phyloP scores from a whole-genome alignment of 164 flowering plant species.

The Chloranthus sessilifolius region DNA sequence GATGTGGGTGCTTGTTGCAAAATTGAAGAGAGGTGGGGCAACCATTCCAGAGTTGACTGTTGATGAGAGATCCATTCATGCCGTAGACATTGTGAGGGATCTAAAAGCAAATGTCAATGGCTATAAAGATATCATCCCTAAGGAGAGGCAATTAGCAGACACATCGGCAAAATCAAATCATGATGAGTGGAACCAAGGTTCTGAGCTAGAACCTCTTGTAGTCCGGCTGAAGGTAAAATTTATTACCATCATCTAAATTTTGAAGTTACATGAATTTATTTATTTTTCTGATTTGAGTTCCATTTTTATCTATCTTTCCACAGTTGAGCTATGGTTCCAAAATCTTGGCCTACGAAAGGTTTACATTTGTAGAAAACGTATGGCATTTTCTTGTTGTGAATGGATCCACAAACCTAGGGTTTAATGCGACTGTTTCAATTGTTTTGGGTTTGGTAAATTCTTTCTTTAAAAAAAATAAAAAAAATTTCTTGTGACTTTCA shows the following conservation, averaged over 20 bases:
- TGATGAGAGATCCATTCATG: slow-evolving; percentile 31
- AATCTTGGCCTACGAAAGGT: too few relatives aligned
- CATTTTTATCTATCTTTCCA: too few relatives aligned
- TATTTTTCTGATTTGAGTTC: too few relatives aligned
- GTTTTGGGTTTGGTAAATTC: too few relatives aligned
- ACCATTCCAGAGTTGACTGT: slow-evolving; percentile 30
- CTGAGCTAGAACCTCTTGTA: slow-evolving; percentile 68
- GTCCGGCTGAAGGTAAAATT: slow-evolving; percentile 70
- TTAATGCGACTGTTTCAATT: too few relatives aligned
- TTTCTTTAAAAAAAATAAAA: too few relatives aligned
- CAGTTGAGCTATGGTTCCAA: too few relatives aligned
- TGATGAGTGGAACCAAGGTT: slow-evolving; percentile 19
- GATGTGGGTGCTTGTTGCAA: slow-evolving; percentile 99
- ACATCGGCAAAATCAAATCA: slow-evolving; percentile 24
- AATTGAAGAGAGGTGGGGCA: slow-evolving; percentile 75
- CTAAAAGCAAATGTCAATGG: slow-evolving; percentile 28
- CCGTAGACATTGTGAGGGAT: slow-evolving; percentile 22
- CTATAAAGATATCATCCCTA: slow-evolving; percentile 16
- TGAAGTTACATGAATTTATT: not conserved
- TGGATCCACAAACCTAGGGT: too few relatives aligned
- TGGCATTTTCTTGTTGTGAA: too few relatives aligned
- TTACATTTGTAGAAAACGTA: too few relatives aligned
- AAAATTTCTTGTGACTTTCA: too few relatives aligned
- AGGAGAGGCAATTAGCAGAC: slow-evolving; percentile 42
- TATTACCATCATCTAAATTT: not conserved